These are phyloP conservation scores for Bertia moriformis DNA, from an alignment of 2,329 filamentous ascomycete genomes.

Conservation along the genomic window DNA sequence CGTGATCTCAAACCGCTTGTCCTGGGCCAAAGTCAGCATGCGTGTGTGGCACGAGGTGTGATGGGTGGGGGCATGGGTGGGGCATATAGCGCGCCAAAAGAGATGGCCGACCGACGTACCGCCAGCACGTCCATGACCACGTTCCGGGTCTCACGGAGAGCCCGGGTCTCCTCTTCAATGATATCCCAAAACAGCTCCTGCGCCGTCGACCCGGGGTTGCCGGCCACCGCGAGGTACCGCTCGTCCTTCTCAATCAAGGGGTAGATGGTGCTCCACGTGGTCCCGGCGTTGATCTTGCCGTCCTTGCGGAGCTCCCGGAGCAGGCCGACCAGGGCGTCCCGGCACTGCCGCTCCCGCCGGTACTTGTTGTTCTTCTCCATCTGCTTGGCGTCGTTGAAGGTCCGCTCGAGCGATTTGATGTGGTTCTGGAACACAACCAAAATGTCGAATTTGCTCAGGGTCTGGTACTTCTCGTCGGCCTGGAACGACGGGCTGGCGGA, in stretches of 20 bases:
- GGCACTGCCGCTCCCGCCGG: constrained; percentile 70
- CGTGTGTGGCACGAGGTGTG: not conserved
- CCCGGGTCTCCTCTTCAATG: constrained; percentile 81
- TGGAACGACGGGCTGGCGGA: constrained; percentile 65
- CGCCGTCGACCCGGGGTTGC: constrained; percentile 70
- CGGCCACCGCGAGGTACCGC: constrained; percentile 70
- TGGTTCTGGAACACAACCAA: constrained; percentile 88
- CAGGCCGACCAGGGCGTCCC: constrained; percentile 68
- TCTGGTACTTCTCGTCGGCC: constrained; percentile 69
- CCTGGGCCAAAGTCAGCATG: constrained; percentile 34
- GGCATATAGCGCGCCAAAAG: too few relatives aligned
- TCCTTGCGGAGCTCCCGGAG: constrained; percentile 59
- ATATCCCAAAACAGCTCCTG: constrained; percentile 93
- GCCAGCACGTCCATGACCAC: constrained; percentile 78
- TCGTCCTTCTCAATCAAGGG: constrained; percentile 64
- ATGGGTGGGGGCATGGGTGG: too few relatives aligned
- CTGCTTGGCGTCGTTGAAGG: constrained; percentile 81
- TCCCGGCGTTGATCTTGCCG: constrained; percentile 75
- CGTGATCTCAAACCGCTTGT: constrained; percentile 82
- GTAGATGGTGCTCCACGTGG: constrained; percentile 76
- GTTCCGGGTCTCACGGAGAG: constrained; percentile 65
- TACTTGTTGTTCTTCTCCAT: constrained; percentile 69
- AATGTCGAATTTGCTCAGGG: constrained; percentile 76
- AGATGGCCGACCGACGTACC: constrained; percentile 32
- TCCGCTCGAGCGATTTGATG: constrained; percentile 80